Percentiles rank a stretch among this genome's conserved stretches.
These are phyloP conservation scores for Parastagonospora nodorum DNA, from an alignment of 2,329 filamentous ascomycete species.

Conservation along the genomic window DNA sequence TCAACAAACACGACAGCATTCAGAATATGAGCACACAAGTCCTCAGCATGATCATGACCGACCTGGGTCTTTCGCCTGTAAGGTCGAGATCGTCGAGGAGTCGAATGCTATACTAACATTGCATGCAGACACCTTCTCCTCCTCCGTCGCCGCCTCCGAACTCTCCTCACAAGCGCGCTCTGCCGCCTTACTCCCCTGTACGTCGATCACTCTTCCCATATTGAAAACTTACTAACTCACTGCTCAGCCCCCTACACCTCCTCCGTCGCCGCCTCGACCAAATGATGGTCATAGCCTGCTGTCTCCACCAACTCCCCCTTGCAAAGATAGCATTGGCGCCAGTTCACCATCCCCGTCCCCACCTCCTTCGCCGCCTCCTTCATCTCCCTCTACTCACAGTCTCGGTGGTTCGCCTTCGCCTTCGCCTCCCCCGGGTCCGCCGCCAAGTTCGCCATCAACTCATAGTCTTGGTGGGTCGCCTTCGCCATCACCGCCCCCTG, in stretches of 20 bases:
- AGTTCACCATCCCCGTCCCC: background rate
- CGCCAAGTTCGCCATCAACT: background rate
- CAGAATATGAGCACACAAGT: background rate
- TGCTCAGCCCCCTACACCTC: background rate
- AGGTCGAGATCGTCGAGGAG: too few species aligned
- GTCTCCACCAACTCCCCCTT: too few species aligned
- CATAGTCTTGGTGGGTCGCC: background rate
- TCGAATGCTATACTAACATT: too few species aligned
- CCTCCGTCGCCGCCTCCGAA: too few species aligned
- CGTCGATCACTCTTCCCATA: background rate
- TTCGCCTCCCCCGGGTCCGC: background rate
- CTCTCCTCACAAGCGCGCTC: too few species aligned
- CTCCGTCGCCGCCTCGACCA: background rate
- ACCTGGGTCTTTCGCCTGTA: background rate
- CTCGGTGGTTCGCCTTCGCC: background rate
- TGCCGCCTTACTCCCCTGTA: too few species aligned
- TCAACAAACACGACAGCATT: background rate
- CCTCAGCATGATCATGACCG: background rate
- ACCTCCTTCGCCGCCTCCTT: background rate
- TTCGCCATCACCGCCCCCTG: background rate
- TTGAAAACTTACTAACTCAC: background rate
- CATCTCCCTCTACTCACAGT: background rate
- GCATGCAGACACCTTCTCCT: too few species aligned
- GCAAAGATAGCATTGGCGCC: too few species aligned
- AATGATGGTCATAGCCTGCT: too few species aligned